Base-by-base conservation (phyloP, 2,329 filamentous ascomycete species). In the Dothidotthia symphoricarpi region DNA sequence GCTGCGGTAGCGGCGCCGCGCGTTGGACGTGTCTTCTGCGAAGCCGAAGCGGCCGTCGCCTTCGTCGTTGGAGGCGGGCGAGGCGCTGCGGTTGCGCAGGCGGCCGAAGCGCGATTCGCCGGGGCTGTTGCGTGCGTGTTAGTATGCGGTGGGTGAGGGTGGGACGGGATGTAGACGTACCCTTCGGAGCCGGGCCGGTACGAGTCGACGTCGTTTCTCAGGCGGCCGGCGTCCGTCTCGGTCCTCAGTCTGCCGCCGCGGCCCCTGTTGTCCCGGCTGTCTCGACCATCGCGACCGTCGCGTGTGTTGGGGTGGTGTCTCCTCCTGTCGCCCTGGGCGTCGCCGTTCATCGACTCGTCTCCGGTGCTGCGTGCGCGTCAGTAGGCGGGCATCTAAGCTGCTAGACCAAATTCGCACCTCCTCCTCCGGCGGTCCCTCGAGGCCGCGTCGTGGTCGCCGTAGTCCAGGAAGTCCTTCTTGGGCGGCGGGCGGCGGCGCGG, bases 311-410 rank as follows among this genome's bases (percentile, higher is more conserved):
- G 36, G 32, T 48, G 41, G 28, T 55, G 49, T 30, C 58, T 53
- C 32, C 55, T 45, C 30, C 49, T 47, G 9, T 61, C 54, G 16
- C 45, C 48, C 8, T 53, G 51, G 6, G 53, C 51, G 55, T 95
- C 88, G 49, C 93, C 88, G 66, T 94, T 95, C 73, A 95, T 85
- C 56, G 80, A 86, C 24, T 82, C 85, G 54, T 86, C 81, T 53
- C 88, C 91, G 0, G 71, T 61, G 32, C 44, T 41, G 36, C 45
- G 49, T 24, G 10, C 24, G 24, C 24, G 61, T 51, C 63, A 64
- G 52, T 69, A 30, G 16, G 8, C 19, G 11, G 16, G 5, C 16
- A 26, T 13, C 7, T 3, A 15, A 34, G 6, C 11, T 16, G 19
- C 9, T 2, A 14, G 11, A 12, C 12, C 16, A 31, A 9, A 13